Percentiles rank a stretch among this genome's conserved stretches.
These are phyloP conservation scores for Chrysoporthe puriensis DNA, from an alignment of 2,329 filamentous ascomycete species.

Conservation along the genomic window DNA sequence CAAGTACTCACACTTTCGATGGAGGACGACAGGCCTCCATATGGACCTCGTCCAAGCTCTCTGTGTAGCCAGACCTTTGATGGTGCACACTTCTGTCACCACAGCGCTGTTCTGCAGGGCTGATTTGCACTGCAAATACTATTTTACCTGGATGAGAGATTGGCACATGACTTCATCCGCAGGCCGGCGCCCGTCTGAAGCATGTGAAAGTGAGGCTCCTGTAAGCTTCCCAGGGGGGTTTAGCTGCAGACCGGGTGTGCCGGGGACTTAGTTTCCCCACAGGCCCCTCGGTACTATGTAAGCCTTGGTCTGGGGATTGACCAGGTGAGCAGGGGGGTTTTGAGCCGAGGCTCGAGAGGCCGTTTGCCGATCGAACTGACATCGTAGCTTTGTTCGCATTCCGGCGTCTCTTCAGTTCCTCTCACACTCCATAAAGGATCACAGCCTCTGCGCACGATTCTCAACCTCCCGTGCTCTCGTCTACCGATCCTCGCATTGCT, in stretches of 20 bases:
- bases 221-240: conserved; percentile 12
- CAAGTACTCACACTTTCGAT: background rate
- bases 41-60: background rate
- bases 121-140: background rate
- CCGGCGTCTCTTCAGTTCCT: background rate
- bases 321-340: conserved; percentile 17
- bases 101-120: background rate
- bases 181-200: conserved; percentile 11
- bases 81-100: background rate
- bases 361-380: conserved; percentile 19
- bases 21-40: background rate
- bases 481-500: background rate
- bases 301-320: conserved; percentile 19
- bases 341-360: conserved; percentile 27
- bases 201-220: conserved; percentile 27
- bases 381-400: conserved; percentile 1
- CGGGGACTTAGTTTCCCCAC: conserved; percentile 22
- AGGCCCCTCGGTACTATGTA: conserved; percentile 19
- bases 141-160: background rate
- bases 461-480: background rate
- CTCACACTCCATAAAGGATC: background rate
- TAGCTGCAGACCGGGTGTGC: conserved; percentile 8
- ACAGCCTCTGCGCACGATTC: background rate
- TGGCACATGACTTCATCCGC: conserved; percentile 27
- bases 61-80: background rate